Evolutionary conservation across 2,329 filamentous ascomycete genomes (phyloP).

Genomic region (Penicillium verrucosum): DNA sequence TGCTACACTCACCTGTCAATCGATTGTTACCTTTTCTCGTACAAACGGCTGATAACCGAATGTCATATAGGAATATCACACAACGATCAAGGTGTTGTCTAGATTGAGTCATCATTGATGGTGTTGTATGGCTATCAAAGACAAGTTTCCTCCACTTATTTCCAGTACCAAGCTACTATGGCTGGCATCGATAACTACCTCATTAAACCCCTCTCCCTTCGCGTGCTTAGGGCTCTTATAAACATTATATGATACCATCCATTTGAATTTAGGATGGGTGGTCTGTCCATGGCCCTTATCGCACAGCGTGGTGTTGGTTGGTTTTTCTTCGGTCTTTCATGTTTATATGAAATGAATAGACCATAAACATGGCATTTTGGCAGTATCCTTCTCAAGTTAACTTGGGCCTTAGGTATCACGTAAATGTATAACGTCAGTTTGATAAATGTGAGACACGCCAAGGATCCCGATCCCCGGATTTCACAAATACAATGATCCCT

Average conservation of each 20-base stretch:
- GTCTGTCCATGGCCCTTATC: background rate
- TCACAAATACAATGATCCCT: background rate
- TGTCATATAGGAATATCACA: no score
- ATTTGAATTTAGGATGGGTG: background rate
- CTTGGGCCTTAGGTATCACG: no score
- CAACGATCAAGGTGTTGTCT: no score
- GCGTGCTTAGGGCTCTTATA: conserved; percentile 30
- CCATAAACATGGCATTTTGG: background rate
- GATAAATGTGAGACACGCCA: background rate
- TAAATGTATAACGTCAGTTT: background rate
- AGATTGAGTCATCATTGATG: no score
- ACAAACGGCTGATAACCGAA: no score
- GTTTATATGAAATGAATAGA: background rate
- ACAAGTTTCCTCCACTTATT: conserved; percentile 28
- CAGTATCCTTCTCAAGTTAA: no score
- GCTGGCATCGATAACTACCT: conserved; percentile 35
- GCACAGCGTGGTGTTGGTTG: background rate
- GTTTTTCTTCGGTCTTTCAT: no score
- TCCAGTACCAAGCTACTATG: conserved; percentile 31
- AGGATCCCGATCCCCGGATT: background rate
- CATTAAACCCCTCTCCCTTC: conserved; percentile 34
- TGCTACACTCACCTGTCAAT: no score
- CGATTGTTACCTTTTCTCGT: no score
- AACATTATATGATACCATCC: conserved; percentile 5
- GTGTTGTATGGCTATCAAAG: no score